Evolutionary conservation across 495 filamentous ascomycete species (phyloP).

Genomic region (Cenococcum geophilum): DNA sequence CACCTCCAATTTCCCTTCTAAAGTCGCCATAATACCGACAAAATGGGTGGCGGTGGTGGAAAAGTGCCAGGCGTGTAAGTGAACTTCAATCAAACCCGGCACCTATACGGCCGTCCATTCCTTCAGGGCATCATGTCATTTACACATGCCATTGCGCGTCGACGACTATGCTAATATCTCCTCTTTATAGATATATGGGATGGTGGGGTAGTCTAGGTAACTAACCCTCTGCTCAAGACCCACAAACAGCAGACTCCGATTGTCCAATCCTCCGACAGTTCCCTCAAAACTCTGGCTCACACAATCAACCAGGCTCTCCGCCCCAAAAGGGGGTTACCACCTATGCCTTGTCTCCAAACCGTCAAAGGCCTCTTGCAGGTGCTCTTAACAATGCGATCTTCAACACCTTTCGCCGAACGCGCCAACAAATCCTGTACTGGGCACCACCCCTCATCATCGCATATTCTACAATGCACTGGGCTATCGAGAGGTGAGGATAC

Average conservation of each 20-base stretch:
- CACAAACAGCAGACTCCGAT: not conserved
- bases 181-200: constrained; percentile 65
- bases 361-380: constrained; percentile 53
- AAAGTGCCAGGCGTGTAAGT: constrained; percentile 40
- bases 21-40: constrained; percentile 18
- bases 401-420: constrained; percentile 56
- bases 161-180: constrained; percentile 8
- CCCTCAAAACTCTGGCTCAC: constrained; percentile 16
- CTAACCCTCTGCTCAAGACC: constrained; percentile 34
- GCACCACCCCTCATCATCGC: constrained; percentile 67
- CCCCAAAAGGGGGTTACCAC: constrained; percentile 52
- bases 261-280: not conserved
- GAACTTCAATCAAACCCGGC: constrained; percentile 7
- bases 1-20: constrained; percentile 10
- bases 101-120: constrained; percentile 3
- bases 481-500: constrained; percentile 62
- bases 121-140: not conserved
- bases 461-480: constrained; percentile 81
- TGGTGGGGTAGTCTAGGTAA: constrained; percentile 81
- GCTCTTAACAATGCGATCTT: constrained; percentile 49
- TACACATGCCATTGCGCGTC: constrained; percentile 13
- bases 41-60: constrained; percentile 39
- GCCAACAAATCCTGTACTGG: constrained; percentile 71
- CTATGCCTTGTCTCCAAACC: constrained; percentile 48
- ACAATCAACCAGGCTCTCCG: constrained; percentile 27